Percentiles rank a stretch among this genome's conserved stretches.
Conservation (phyloP, 2,329 filamentous ascomycete species). For the Verticillium klebahnii region DNA sequence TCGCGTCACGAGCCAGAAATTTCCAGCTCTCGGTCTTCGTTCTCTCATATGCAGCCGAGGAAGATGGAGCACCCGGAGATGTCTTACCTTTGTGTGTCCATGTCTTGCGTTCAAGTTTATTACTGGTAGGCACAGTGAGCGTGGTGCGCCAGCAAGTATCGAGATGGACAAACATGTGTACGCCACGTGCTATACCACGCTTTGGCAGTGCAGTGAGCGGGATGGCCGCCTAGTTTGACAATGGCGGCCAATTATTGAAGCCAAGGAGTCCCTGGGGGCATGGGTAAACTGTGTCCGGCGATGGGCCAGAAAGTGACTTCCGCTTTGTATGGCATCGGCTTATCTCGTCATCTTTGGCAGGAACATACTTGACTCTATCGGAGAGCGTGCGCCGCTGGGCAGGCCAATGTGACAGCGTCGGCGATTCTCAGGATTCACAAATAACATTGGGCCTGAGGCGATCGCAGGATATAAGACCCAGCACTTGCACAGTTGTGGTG, state of each 20-base stretch:
- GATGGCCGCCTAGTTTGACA: conserved; percentile 13
- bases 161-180: conserved; percentile 6
- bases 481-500: background rate
- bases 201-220: background rate
- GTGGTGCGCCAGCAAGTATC: background rate
- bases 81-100: background rate
- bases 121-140: background rate
- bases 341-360: background rate
- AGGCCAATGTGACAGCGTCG: background rate
- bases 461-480: background rate
- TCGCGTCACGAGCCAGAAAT: background rate
- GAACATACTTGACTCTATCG: background rate
- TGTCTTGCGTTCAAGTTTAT: background rate
- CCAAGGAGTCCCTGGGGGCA: background rate
- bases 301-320: background rate
- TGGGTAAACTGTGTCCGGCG: background rate
- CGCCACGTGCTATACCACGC: conserved; percentile 9
- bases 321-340: background rate
- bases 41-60: conserved; percentile 1
- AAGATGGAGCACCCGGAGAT: background rate
- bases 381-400: background rate
- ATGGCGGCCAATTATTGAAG: conserved; percentile 18
- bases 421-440: background rate
- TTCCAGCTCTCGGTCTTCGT: background rate
- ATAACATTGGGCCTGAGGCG: background rate